phyloP scores from a whole-genome alignment of 192 early-diverging fungal genomes.

The Coemansia sp. region DNA sequence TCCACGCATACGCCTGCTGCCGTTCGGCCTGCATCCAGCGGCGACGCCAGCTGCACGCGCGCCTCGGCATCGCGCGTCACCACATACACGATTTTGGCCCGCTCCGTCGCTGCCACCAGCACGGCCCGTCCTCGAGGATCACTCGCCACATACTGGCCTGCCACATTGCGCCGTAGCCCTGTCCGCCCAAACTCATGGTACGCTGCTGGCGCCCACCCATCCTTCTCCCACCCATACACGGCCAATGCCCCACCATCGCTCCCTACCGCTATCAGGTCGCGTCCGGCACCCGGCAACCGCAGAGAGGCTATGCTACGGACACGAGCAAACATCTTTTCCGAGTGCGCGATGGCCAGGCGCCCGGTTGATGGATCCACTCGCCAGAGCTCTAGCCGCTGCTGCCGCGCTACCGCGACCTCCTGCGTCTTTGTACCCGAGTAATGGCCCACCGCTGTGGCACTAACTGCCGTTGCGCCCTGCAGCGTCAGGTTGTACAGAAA shows the following conservation, averaged over 20 bases:
- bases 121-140: slow-evolving; percentile 96
- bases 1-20: slow-evolving; percentile 71
- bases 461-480: slow-evolving; percentile 73
- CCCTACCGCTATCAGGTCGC: slow-evolving; percentile 88
- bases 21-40: slow-evolving; percentile 86
- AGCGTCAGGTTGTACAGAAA: slow-evolving; percentile 86
- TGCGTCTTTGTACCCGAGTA: slow-evolving; percentile 89
- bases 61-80: slow-evolving; percentile 86
- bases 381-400: slow-evolving; percentile 73
- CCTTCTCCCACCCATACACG: slow-evolving; percentile 74
- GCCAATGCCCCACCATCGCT: slow-evolving; percentile 86
- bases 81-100: slow-evolving; percentile 95
- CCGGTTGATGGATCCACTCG: slow-evolving; percentile 71
- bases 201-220: slow-evolving; percentile 75
- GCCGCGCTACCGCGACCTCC: slow-evolving; percentile 72
- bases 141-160: slow-evolving; percentile 92
- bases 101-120: slow-evolving; percentile 91
- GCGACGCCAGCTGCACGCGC: slow-evolving; percentile 84
- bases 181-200: slow-evolving; percentile 93
- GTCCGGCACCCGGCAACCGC: slow-evolving; percentile 79
- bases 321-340: slow-evolving; percentile 77
- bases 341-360: slow-evolving; percentile 65
- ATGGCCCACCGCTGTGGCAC: slow-evolving; percentile 75
- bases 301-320: slow-evolving; percentile 80
- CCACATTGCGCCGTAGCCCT: slow-evolving; percentile 80